phyloP scores from a whole-genome alignment of 805 yeast species.

The Debaryomyces hansenii region DNA sequence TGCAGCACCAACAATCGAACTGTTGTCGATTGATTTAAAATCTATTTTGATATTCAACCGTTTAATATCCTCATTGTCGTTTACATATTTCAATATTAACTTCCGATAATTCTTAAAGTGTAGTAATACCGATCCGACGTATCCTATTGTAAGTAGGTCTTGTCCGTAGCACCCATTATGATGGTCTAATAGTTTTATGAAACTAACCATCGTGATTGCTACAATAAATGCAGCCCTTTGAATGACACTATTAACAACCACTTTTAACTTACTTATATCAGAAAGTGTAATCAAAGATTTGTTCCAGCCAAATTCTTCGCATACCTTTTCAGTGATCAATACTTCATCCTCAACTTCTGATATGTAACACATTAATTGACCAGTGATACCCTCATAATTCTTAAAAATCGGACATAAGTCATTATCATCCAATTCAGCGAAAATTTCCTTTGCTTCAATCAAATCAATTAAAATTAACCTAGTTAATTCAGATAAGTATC shows the following conservation, averaged over 20 bases:
- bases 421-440: constrained; percentile 14
- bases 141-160: constrained; percentile 39
- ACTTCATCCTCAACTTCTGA: constrained; percentile 26
- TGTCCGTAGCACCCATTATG: constrained; percentile 20
- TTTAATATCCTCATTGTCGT: constrained; percentile 21
- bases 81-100: constrained; percentile 22
- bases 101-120: constrained; percentile 41
- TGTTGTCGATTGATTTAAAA: constrained; percentile 42
- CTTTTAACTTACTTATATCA: constrained; percentile 30
- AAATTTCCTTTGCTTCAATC: constrained; percentile 26
- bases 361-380: constrained; percentile 42
- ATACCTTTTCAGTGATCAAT: constrained; percentile 18
- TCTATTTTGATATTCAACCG: constrained; percentile 31
- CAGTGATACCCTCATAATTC: constrained; percentile 36
- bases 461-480: constrained; percentile 43
- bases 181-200: constrained; percentile 23
- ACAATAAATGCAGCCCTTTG: constrained; percentile 46
- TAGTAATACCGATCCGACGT: constrained; percentile 52
- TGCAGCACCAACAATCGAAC: constrained; percentile 55
- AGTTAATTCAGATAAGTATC: constrained; percentile 55
- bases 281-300: constrained; percentile 12
- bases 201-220: constrained; percentile 42
- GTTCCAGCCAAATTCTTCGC: constrained; percentile 22
- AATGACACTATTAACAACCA: constrained; percentile 37
- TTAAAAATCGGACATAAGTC: constrained; percentile 7